These are phyloP conservation scores for Fusarium nurragi DNA, from an alignment of 2,329 filamentous ascomycete genomes.

Conservation along the genomic window DNA sequence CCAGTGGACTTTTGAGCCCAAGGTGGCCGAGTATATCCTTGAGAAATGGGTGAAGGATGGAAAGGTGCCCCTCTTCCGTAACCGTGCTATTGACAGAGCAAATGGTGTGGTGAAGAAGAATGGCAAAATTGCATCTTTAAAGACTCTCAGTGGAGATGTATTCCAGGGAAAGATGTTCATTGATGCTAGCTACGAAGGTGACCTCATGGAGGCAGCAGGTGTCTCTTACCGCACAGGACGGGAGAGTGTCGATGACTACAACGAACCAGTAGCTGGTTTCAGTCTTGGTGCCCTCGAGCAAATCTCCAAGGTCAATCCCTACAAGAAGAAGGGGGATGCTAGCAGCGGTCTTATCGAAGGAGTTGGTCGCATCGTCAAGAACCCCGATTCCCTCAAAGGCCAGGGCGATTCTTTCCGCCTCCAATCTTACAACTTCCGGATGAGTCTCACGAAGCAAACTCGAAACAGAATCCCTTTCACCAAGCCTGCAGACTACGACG, in stretches of 20 bases:
- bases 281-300: background rate
- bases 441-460: constrained; percentile 19
- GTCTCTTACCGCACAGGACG: constrained; percentile 31
- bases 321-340: constrained; percentile 14
- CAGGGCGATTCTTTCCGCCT: constrained; percentile 21
- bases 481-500: constrained; percentile 30
- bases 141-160: constrained; percentile 12
- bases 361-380: constrained; percentile 18
- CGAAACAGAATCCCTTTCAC: constrained; percentile 22
- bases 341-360: constrained; percentile 25
- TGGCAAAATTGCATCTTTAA: constrained; percentile 26
- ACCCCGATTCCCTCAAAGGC: constrained; percentile 6
- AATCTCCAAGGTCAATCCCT: constrained; percentile 24
- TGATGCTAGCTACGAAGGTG: constrained; percentile 37
- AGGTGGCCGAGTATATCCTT: constrained; percentile 28
- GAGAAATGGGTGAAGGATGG: constrained; percentile 36
- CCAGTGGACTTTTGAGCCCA: constrained; percentile 39
- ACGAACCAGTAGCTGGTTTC: constrained; percentile 28
- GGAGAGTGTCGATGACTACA: constrained; percentile 19
- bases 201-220: constrained; percentile 34
- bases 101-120: constrained; percentile 24
- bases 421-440: constrained; percentile 36
- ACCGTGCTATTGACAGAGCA: constrained; percentile 25
- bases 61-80: constrained; percentile 30
- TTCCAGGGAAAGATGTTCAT: constrained; percentile 37